Evolutionary conservation across 2,329 filamentous ascomycete genomes (phyloP), one percentile per base, ranked within the genome.

Genomic region (Fusarium napiforme): DNA sequence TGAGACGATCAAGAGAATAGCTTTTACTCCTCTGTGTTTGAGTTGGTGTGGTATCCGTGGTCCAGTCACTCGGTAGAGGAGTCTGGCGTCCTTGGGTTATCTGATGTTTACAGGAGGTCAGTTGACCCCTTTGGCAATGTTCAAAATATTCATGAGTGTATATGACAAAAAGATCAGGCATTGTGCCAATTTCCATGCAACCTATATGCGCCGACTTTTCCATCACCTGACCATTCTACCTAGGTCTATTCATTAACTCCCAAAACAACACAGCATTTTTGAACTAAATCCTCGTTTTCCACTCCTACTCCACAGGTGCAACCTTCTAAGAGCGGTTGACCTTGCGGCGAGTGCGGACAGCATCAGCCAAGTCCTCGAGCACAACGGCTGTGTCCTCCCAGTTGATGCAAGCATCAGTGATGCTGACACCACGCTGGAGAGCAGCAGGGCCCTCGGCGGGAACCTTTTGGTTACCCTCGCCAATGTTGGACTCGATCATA

Each of bases 401-500:
- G 87, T 93, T 87, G 81, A 99, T 97, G 85, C 96, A 99, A 63
- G 95, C 96, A 82, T 98, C 95, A 2, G 95, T 98, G 84, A 98
- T 98, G 83, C 93, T 96, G 79, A 98, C 93, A 76, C 95, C 95
- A 84, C 93, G 94, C 87, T 95, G 93, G 58, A 98, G 87, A 12
- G 84, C 93, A 2, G 90, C 82, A 12, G 93, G 93, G 14, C 95
- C 96, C 83, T 97, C 94, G 2, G 91, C 83, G 2, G 95, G 94
- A 2, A 97, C 93, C 86, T 97, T 97, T 81, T 95, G 93, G 87
- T 92, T 94, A 75, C 90, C 89, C 85, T 97, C 96, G 83, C 96
- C 91, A 87, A 98, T 96, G 85, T 98, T 96, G 80, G 94, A 97
- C 87, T 99, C 96, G 78, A 99, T 97, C 96, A 99, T 99, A 80